Conservation (phyloP, 495 filamentous ascomycete genomes). For the Tuber calosporum region DNA sequence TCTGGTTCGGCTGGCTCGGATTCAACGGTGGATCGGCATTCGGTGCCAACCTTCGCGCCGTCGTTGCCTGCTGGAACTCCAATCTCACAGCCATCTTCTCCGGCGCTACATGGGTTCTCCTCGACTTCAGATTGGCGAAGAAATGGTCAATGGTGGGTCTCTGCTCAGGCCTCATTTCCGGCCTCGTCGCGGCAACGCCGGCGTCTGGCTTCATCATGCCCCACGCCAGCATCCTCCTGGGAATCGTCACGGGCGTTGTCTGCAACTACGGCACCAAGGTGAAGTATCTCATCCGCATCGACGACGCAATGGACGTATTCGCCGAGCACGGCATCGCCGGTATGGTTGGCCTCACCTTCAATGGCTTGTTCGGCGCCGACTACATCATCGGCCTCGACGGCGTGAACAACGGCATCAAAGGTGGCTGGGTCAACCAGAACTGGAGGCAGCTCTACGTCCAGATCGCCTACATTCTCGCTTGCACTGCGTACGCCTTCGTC, state of each 20-base stretch:
- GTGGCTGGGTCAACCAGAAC: conserved; percentile 84
- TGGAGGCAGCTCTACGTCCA: conserved; percentile 87
- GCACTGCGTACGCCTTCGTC: conserved; percentile 69
- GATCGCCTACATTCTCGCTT: conserved; percentile 77
- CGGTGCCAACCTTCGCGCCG: conserved; percentile 87
- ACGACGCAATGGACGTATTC: conserved; percentile 96
- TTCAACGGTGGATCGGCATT: conserved; percentile 99
- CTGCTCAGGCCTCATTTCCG: conserved; percentile 90
- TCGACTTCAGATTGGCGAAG: conserved; percentile 87
- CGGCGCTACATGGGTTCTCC: conserved; percentile 79
- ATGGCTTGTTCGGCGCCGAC: conserved; percentile 78
- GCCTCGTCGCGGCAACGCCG: conserved; percentile 84
- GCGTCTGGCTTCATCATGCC: conserved; percentile 81
- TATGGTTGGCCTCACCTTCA: conserved; percentile 86
- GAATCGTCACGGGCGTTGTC: conserved; percentile 72
- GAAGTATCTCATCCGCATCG: conserved; percentile 91
- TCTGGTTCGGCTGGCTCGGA: conserved; percentile 98
- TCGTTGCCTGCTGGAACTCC: conserved; percentile 96
- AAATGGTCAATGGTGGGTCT: conserved; percentile 99
- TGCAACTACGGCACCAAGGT: conserved; percentile 96
- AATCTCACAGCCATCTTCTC: conserved; percentile 86
- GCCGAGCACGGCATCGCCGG: conserved; percentile 95
- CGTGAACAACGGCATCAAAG: conserved; percentile 69
- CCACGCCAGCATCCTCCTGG: conserved; percentile 80
- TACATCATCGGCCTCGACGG: conserved; percentile 92